Percentiles rank a stretch among this genome's conserved stretches.
Conservation (phyloP, 2,329 filamentous ascomycete species). For the Didymellaceae sp. region DNA sequence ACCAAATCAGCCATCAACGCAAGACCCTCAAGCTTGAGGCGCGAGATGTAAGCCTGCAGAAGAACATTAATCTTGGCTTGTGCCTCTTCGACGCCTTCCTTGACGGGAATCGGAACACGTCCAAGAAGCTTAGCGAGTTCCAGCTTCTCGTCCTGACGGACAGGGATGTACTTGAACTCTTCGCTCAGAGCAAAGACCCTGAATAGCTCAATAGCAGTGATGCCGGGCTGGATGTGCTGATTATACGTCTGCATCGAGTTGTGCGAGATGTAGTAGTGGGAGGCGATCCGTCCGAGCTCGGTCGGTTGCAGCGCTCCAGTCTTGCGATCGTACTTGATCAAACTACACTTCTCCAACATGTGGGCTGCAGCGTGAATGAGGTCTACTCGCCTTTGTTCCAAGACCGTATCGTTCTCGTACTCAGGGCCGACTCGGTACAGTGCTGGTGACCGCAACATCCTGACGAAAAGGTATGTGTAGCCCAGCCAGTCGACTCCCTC, state of each 20-base stretch:
- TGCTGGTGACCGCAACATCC: slow-evolving; percentile 94
- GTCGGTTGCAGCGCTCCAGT: slow-evolving; percentile 87
- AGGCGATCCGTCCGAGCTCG: slow-evolving; percentile 92
- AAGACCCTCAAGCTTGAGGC: slow-evolving; percentile 89
- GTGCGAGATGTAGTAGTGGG: slow-evolving; percentile 97
- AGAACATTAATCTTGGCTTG: slow-evolving; percentile 98
- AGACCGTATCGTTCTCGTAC: slow-evolving; percentile 87
- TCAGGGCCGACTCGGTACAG: slow-evolving; percentile 95
- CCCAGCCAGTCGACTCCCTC: slow-evolving; percentile 99
- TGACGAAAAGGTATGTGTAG: slow-evolving; percentile 96
- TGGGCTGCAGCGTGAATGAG: slow-evolving; percentile 91
- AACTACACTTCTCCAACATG: slow-evolving; percentile 82
- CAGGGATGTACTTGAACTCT: slow-evolving; percentile 98
- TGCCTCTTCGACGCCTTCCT: slow-evolving; percentile 95
- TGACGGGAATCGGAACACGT: slow-evolving; percentile 92
- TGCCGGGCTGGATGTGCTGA: slow-evolving; percentile 89
- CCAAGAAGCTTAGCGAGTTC: slow-evolving; percentile 91
- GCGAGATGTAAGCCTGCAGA: slow-evolving; percentile 93
- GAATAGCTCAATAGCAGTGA: slow-evolving; percentile 94
- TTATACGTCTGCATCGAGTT: slow-evolving; percentile 98
- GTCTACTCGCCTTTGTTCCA: slow-evolving; percentile 98
- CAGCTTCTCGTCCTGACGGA: slow-evolving; percentile 95
- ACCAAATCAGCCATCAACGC: slow-evolving; percentile 98
- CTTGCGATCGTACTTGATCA: slow-evolving; percentile 96
- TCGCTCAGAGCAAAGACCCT: slow-evolving; percentile 94